These are phyloP conservation scores for Hortiboletus campestris DNA, from an alignment of 768 basidiomycete genomes.

Conservation along the genomic window DNA sequence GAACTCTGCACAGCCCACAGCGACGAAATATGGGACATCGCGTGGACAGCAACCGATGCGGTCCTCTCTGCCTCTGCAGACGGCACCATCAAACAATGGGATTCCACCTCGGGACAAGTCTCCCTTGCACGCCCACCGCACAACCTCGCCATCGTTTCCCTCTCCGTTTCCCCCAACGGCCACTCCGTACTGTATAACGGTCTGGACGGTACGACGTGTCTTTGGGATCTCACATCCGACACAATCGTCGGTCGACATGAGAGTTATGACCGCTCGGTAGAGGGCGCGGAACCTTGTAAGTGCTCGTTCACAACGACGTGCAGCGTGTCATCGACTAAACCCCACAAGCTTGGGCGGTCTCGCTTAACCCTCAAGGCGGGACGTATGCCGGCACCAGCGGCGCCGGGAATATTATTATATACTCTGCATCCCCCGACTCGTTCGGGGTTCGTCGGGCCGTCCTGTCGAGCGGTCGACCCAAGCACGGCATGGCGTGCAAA, in stretches of 20 bases:
- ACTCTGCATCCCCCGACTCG: slow-evolving; percentile 62
- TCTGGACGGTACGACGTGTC: slow-evolving; percentile 75
- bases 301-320: slow-evolving; percentile 12
- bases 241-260: slow-evolving; percentile 64
- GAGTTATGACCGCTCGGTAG: slow-evolving; percentile 63
- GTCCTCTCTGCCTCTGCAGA: slow-evolving; percentile 76
- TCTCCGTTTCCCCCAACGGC: slow-evolving; percentile 71
- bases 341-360: slow-evolving; percentile 74
- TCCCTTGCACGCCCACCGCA: slow-evolving; percentile 64
- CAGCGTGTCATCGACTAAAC: neutral
- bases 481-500: slow-evolving; percentile 74
- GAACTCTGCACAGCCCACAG: slow-evolving; percentile 55
- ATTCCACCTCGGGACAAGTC: slow-evolving; percentile 62
- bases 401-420: slow-evolving; percentile 68
- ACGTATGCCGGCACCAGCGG: slow-evolving; percentile 75
- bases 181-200: slow-evolving; percentile 71
- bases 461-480: slow-evolving; percentile 65
- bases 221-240: slow-evolving; percentile 71
- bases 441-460: slow-evolving; percentile 64
- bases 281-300: slow-evolving; percentile 66
- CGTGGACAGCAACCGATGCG: slow-evolving; percentile 66
- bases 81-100: slow-evolving; percentile 73
- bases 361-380: slow-evolving; percentile 69
- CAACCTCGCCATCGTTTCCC: slow-evolving; percentile 79
- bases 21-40: slow-evolving; percentile 76